Conservation (phyloP, 306 rosid genomes). For the Arachis hypogaea region DNA sequence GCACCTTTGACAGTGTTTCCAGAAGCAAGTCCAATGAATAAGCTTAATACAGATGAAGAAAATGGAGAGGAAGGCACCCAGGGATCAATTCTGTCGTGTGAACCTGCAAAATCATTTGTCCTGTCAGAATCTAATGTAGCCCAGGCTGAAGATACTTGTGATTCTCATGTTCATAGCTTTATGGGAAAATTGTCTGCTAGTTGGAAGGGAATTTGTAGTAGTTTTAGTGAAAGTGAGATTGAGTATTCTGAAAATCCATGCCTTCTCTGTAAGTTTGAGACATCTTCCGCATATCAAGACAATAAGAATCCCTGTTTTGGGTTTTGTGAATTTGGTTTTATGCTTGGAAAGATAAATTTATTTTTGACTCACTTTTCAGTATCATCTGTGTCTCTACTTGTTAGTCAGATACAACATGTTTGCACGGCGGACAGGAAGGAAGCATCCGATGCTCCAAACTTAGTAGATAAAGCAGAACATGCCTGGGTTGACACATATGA, state of each 20-base stretch:
- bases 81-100: conserved; percentile 69
- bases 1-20: conserved; percentile 47
- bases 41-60: conserved; percentile 46
- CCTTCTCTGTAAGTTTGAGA: conserved; percentile 63
- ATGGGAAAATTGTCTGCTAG: conserved; percentile 60
- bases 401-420: conserved; percentile 61
- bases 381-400: conserved; percentile 59
- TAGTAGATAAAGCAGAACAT: conserved; percentile 44
- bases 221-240: conserved; percentile 54
- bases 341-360: conserved; percentile 78
- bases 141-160: conserved; percentile 51
- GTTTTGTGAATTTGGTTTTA: conserved; percentile 64
- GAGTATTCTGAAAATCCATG: conserved; percentile 69
- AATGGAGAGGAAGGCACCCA: conserved; percentile 40
- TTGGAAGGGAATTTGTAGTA: conserved; percentile 61
- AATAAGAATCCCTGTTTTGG: conserved; percentile 50
- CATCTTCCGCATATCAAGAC: conserved; percentile 54
- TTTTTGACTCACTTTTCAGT: conserved; percentile 63
- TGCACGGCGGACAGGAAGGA: conserved; percentile 48
- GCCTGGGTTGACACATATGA: conserved; percentile 47
- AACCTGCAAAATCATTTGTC: conserved; percentile 58
- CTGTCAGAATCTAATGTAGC: conserved; percentile 48
- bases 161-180: conserved; percentile 46
- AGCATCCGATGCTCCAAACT: conserved; percentile 35
- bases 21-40: conserved; percentile 42